phyloP scores from a whole-genome alignment of 202 grass and related monocot species.

The Carex arenaria region DNA sequence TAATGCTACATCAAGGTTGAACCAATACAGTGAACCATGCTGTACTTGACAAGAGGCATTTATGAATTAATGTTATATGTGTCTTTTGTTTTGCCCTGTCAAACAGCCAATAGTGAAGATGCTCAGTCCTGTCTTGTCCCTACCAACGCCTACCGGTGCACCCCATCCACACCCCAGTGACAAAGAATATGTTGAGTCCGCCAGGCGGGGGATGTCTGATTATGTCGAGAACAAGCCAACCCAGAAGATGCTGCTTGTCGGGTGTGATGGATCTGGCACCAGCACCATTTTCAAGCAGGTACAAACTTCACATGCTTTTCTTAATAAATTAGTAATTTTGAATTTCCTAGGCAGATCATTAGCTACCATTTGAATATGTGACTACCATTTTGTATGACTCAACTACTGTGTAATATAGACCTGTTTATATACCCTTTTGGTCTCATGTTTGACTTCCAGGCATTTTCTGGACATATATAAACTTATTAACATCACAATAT shows the following conservation, averaged over 20 bases:
- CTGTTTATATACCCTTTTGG: not conserved
- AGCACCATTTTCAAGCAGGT: constrained; percentile 98
- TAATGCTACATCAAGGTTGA: not conserved
- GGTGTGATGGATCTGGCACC: constrained; percentile 61
- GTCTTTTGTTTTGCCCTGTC: constrained; percentile 10
- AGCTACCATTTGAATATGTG: not conserved
- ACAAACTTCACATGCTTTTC: not conserved
- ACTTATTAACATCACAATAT: constrained; percentile 24
- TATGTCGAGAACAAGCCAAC: constrained; percentile 60
- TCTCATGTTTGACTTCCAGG: not conserved
- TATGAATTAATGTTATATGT: not conserved
- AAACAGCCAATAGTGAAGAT: constrained; percentile 86
- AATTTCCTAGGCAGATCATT: not conserved
- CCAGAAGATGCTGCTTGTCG: constrained; percentile 74
- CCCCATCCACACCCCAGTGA: constrained; percentile 40
- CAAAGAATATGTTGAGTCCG: constrained; percentile 37
- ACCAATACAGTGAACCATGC: not conserved
- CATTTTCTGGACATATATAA: constrained; percentile 18
- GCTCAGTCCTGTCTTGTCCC: constrained; percentile 79
- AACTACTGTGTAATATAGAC: not conserved
- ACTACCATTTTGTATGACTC: not conserved
- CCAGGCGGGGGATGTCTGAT: constrained; percentile 41
- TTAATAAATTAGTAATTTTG: not conserved
- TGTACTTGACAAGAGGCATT: not conserved
- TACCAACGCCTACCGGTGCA: constrained; percentile 67